phyloP scores from a whole-genome alignment of 768 basidiomycete genomes.

The Suillus tomentosus region DNA sequence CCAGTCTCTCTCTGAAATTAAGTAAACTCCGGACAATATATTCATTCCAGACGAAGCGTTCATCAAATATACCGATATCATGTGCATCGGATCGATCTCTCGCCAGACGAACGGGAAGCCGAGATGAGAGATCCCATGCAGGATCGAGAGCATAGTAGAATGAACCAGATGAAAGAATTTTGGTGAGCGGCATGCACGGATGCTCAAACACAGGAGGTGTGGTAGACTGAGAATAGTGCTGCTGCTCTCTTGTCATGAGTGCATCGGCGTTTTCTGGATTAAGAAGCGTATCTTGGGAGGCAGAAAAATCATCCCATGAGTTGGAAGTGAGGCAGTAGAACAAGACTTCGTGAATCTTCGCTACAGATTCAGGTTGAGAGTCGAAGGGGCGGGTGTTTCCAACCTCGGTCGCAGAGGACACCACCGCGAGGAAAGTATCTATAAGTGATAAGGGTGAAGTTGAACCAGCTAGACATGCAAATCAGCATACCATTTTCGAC shows the following conservation, averaged over 20 bases:
- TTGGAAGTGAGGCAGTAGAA: slow-evolving; percentile 88
- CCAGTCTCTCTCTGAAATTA: slow-evolving; percentile 82
- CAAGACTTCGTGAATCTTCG: slow-evolving; percentile 83
- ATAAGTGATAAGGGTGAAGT: background rate
- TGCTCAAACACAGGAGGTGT: slow-evolving; percentile 74
- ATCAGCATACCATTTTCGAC: slow-evolving; percentile 61
- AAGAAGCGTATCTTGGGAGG: slow-evolving; percentile 52
- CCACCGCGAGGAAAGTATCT: slow-evolving; percentile 87
- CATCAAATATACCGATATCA: slow-evolving; percentile 70
- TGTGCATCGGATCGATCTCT: slow-evolving; percentile 45
- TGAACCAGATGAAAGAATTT: slow-evolving; percentile 87
- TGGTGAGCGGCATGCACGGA: slow-evolving; percentile 86
- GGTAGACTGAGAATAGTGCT: slow-evolving; percentile 43
- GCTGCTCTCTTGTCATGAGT: slow-evolving; percentile 38
- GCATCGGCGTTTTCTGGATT: slow-evolving; percentile 58
- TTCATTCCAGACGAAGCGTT: slow-evolving; percentile 94
- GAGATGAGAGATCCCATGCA: slow-evolving; percentile 87
- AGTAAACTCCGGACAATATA: slow-evolving; percentile 85
- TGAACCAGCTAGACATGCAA: background rate
- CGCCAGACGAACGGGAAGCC: slow-evolving; percentile 70
- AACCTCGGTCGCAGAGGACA: slow-evolving; percentile 74
- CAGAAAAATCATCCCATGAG: slow-evolving; percentile 77
- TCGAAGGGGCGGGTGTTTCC: slow-evolving; percentile 69
- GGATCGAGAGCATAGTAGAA: slow-evolving; percentile 91
- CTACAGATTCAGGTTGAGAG: slow-evolving; percentile 62